These are phyloP conservation scores for Pseudocercospora cruenta DNA, from an alignment of 2,329 filamentous ascomycete species.

Conservation along the genomic window DNA sequence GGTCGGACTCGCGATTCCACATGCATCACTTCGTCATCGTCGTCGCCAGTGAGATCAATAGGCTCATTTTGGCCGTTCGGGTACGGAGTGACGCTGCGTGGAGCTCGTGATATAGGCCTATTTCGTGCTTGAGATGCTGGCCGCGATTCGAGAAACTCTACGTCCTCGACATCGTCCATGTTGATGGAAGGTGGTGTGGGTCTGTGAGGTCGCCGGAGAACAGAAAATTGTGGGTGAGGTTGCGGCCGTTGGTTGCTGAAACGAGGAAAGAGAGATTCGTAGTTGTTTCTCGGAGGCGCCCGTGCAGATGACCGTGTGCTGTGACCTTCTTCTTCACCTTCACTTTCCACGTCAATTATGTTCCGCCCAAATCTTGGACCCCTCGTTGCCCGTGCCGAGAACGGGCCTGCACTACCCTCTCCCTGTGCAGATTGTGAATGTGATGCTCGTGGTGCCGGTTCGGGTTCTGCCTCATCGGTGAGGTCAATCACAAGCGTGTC, in stretches of 20 bases:
- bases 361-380: conserved; percentile 48
- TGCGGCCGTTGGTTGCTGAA: conserved; percentile 11
- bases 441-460: conserved; percentile 14
- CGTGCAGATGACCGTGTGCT: conserved; percentile 15
- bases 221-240: conserved; percentile 24
- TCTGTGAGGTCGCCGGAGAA: conserved; percentile 20
- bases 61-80: conserved; percentile 28
- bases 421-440: neutral
- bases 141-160: conserved; percentile 50
- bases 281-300: conserved; percentile 16
- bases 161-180: conserved; percentile 43
- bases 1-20: conserved; percentile 27
- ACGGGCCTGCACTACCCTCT: conserved; percentile 18
- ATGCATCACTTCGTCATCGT: conserved; percentile 39
- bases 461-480: conserved; percentile 35
- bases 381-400: conserved; percentile 39
- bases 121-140: conserved; percentile 22
- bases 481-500: conserved; percentile 41
- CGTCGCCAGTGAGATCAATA: conserved; percentile 41
- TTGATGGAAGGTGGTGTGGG: conserved; percentile 7
- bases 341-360: conserved; percentile 45
- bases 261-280: conserved; percentile 16
- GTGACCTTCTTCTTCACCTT: conserved; percentile 23
- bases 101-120: conserved; percentile 19
- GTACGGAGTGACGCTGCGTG: conserved; percentile 30